Evolutionary conservation across 179 eudicot species (phyloP), one percentile per base, ranked within the genome.

Genomic region (Silene noctiflora): DNA sequence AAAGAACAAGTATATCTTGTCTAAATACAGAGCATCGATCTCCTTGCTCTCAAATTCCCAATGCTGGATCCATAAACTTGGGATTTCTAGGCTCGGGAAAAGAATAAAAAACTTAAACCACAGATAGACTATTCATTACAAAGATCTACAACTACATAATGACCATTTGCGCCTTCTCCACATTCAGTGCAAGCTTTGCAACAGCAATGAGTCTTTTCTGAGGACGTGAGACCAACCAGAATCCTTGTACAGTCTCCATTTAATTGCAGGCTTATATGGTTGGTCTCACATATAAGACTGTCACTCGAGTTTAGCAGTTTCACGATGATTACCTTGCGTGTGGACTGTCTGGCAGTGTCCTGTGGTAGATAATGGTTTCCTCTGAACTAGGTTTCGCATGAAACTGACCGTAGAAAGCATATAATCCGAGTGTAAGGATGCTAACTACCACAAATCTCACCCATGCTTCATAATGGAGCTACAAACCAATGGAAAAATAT

Each of bases 381-480:
- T 79, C 86, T 60, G 90, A 81, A 83, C 73, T 78, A 79, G 89
- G 92, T 72, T 94, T 76, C 10, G 98, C 98, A 80, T 94, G 92
- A 83, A 76, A 85, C 68, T 92, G 97, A 78, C 98, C 97, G 53
- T 94, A 94, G 67, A 89, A 79, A 31, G 98, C 94, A 84, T 94
- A 94, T 39, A 92, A 80, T 63, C 86, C 83, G 7, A 92, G 59
- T 11, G 90, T 70, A 24, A 94, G 73, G 74, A 88, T 72, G 87
- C 91, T 83, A 82, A 94, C 79, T 78, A 87, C 84, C n/a, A 88
- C 86, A 82, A 94, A 94, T 86, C 98, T 92, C 82, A 84, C 88
- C 97, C 97, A 94, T 65, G 89, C 97, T 87, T 92, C 97, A 55
- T 83, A 82, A 81, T 94, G 97, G 46, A 94, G 85, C 98, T 94